Evolutionary conservation across 768 basidiomycete genomes (phyloP), one percentile per base, ranked within the genome.

Genomic region (Termitomyces sp.): DNA sequence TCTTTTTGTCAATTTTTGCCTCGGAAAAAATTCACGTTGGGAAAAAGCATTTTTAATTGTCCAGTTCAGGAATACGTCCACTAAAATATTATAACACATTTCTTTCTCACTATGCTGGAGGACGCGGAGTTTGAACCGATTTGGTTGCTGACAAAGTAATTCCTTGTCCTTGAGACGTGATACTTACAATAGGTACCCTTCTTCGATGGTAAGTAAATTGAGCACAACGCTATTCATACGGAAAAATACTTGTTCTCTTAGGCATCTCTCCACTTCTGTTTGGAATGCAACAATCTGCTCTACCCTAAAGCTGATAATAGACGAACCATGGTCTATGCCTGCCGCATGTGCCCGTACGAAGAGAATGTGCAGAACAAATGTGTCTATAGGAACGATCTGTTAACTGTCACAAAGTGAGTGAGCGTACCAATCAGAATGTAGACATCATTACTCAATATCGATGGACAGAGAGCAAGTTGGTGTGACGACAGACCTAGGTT

Each of bases 241-340:
- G 47, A 52, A 33, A 18, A 22, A 10, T 24, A 35, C 13, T 32
- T 43, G 7, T 22, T 14, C 40, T 14, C 50, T 1, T 58, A 92
- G 90, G 86, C 91, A 11, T 90, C 90, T 2, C 83, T 96, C 30
- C 86, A 91, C 63, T 96, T 96, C 73, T 96, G 94, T 66, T 87
- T 85, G 40, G 94, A 96, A 78, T 96, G 94, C 79, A 94, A 95
- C 76, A 96, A 97, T 69, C 81, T 97, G 30, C 79, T 97, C 53
- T 95, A 96, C 70, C 94, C 94, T 22, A 87, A 94, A 74, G 94
- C 92, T 44, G 95, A 97, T 72, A 85, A 84, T 56, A 80, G 94
- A 48, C 82, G 88, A 47, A 83, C 88, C 55, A 88, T 98, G 82
- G 83, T 94, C 44, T 95, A 94, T 63, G 88, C 88, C 2, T 98